Evolutionary conservation across 331 rosid genomes (phyloP).

Genomic region (Malus hybrid): DNA sequence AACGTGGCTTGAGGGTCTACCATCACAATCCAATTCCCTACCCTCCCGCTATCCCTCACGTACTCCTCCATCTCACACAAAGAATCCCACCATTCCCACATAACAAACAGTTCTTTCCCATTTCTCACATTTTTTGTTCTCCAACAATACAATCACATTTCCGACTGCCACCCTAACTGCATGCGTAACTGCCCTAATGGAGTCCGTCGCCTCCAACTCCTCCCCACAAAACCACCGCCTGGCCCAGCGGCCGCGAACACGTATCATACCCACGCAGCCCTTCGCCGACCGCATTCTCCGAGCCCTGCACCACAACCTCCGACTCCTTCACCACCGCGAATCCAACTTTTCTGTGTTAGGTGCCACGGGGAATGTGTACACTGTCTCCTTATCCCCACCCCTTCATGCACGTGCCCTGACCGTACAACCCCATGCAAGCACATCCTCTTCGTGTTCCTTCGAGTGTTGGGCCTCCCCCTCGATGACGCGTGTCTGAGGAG

Average conservation of each 20-base stretch:
- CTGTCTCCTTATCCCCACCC: slow-evolving; percentile 44
- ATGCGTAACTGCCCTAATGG: slow-evolving; percentile 17
- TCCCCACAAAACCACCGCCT: slow-evolving; percentile 10
- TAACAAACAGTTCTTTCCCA: background rate
- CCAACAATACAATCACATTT: background rate
- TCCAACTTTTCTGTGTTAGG: slow-evolving; percentile 68
- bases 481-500: slow-evolving; percentile 55
- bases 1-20: background rate
- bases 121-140: background rate
- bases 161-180: background rate
- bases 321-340: slow-evolving; percentile 65
- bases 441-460: slow-evolving; percentile 61
- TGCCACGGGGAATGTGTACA: slow-evolving; percentile 80
- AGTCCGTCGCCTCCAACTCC: slow-evolving; percentile 45
- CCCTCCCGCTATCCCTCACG: slow-evolving; percentile 40
- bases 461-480: slow-evolving; percentile 47
- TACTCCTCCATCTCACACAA: slow-evolving; percentile 33
- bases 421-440: slow-evolving; percentile 81
- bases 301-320: slow-evolving; percentile 69
- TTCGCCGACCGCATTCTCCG: slow-evolving; percentile 56
- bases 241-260: slow-evolving; percentile 12
- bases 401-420: slow-evolving; percentile 84
- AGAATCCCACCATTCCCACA: slow-evolving; percentile 32
- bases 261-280: slow-evolving; percentile 39
- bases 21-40: background rate